Evolutionary conservation across 2,329 filamentous ascomycete species (phyloP), one percentile per base, ranked within the genome.

Genomic region (Grosmannia serpens): DNA sequence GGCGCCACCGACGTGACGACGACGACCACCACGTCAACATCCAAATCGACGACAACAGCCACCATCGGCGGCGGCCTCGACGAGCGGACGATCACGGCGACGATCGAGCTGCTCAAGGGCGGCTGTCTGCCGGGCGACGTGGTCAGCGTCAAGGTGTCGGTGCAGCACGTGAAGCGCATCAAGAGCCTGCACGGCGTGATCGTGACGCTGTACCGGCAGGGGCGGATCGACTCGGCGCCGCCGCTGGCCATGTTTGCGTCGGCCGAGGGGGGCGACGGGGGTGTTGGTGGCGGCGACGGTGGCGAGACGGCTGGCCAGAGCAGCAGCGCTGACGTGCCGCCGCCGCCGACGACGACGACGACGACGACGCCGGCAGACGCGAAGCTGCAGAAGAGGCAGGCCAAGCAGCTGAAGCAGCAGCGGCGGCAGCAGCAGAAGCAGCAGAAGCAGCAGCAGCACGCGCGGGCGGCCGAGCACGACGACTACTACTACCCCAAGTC

Each of bases 181-280:
- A 90, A 92, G 74, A 97, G 91, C 69, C 80, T 96, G 73, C 88
- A 92, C 65, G 92, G 94, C 9, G 87, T 97, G 53, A 94, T 97
- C 61, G 84, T 96, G 52, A 97, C 94, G 1, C 76, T 99, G 10
- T 96, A 95, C 69, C 84, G 94, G 51, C 89, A 95, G 70, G 91
- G 91, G 27, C 85, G 90, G 60, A 92, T 97, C 52, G 92, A 99
- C 68, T 88, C 91, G 66, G 75, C 82, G 8, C 84, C 84, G 5
- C 75, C 78, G 6, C 66, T 75, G 15, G 75, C 75, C 7, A 68
- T 79, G 9, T 82, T 83, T 31, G 41, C 22, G 46, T 10, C 8
- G 9, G 38, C 17, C 29, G 17, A 11, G 41, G 27, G n/a, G 4
- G 52, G 31, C 52, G 31, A 6, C 4, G 26, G 22, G 22, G 22